Percentiles rank a stretch among this genome's conserved stretches.
Conservation (phyloP, 176 grass and related monocot species). For the Ensete ventricosum region DNA sequence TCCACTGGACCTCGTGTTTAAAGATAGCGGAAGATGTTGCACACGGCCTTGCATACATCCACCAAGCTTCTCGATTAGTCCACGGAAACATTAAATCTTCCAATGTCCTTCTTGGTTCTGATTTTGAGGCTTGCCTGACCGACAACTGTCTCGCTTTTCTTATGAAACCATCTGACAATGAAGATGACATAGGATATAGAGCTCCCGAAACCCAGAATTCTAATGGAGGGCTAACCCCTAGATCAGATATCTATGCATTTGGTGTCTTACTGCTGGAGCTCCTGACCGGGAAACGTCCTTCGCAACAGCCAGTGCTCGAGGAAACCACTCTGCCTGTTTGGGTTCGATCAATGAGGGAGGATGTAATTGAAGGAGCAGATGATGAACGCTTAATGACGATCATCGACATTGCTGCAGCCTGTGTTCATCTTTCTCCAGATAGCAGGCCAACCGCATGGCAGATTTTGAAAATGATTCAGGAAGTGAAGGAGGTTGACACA, state of each 20-base stretch:
- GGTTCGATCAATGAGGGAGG: slow-evolving; percentile 49
- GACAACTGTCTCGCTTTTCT: slow-evolving; percentile 86
- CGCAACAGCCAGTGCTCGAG: slow-evolving; percentile 43
- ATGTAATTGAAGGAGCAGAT: slow-evolving; percentile 26
- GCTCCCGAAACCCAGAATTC: slow-evolving; percentile 73
- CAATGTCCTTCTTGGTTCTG: slow-evolving; percentile 82
- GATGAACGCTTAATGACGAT: slow-evolving; percentile 67
- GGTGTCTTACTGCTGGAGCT: slow-evolving; percentile 80
- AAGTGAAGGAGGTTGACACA: slow-evolving; percentile 71
- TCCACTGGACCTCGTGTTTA: slow-evolving; percentile 96
- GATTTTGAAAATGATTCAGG: slow-evolving; percentile 95
- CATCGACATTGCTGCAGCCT: slow-evolving; percentile 53
- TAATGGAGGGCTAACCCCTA: slow-evolving; percentile 66
- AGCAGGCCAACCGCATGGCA: slow-evolving; percentile 81
- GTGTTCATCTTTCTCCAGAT: slow-evolving; percentile 53
- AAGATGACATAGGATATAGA: slow-evolving; percentile 49
- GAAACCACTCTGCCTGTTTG: slow-evolving; percentile 54
- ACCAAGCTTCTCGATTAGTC: slow-evolving; percentile 83
- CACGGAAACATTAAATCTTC: slow-evolving; percentile 82
- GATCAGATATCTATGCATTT: slow-evolving; percentile 87
- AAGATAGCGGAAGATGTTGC: slow-evolving; percentile 94
- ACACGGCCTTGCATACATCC: slow-evolving; percentile 86
- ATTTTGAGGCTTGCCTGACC: slow-evolving; percentile 92
- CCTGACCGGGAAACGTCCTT: slow-evolving; percentile 62
- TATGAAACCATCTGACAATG: slow-evolving; percentile 54